A percentile compares a stretch with the other conserved stretches of the same genome.
These are phyloP conservation scores for Pseudozyma sp. DNA, from an alignment of 1,284 basidiomycete genomes.

Conservation along the genomic window DNA sequence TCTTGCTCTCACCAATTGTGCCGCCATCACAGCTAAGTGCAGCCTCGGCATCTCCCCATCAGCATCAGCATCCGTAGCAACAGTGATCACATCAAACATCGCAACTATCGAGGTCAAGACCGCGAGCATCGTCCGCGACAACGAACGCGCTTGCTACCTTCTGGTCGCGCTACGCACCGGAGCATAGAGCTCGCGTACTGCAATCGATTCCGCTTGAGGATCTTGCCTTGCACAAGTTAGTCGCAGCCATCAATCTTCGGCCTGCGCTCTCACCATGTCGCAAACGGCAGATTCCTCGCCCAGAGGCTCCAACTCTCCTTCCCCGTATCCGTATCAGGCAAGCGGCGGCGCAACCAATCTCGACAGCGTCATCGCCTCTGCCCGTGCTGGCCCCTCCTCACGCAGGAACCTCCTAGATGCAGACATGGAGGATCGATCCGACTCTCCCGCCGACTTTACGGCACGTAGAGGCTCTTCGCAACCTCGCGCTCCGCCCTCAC, in stretches of 20 bases:
- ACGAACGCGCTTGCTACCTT: no score
- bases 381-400: conserved; percentile 22
- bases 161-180: no score
- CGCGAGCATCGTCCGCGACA: no score
- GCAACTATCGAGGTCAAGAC: no score
- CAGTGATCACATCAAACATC: no score
- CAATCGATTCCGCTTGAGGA: no score
- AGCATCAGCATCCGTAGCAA: no score
- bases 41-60: no score
- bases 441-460: conserved; percentile 35
- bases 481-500: conserved; percentile 59
- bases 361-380: conserved; percentile 4
- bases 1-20: no score
- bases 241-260: background rate
- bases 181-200: no score
- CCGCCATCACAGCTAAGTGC: no score
- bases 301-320: conserved; percentile 51
- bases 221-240: background rate
- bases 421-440: conserved; percentile 40
- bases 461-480: conserved; percentile 8
- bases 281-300: conserved; percentile 45
- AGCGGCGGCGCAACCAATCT: background rate
- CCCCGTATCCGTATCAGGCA: conserved; percentile 33
- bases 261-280: conserved; percentile 26
- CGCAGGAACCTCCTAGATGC: conserved; percentile 30